Conservation (phyloP, 495 filamentous ascomycete species). For the Penicillium maclennaniae region DNA sequence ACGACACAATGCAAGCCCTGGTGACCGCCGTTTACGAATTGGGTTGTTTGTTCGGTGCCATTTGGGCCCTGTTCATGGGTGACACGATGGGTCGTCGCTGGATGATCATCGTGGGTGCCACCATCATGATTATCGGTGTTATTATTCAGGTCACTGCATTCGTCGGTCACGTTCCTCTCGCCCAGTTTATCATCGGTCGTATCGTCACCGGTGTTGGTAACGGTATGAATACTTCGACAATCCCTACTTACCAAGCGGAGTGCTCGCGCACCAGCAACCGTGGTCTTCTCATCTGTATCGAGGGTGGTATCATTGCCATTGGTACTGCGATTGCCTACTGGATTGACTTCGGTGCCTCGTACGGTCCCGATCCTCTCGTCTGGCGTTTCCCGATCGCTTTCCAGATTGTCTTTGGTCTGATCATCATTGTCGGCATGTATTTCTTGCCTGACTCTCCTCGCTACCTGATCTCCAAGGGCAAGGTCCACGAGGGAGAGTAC, state of each 20-base stretch:
- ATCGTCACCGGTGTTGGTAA: slow-evolving; percentile 73
- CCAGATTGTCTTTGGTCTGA: slow-evolving; percentile 69
- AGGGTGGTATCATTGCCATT: slow-evolving; percentile 75
- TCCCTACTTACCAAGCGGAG: slow-evolving; percentile 78
- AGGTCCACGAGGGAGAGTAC: slow-evolving; percentile 61
- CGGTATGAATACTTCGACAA: slow-evolving; percentile 74
- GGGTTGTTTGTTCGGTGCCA: slow-evolving; percentile 68
- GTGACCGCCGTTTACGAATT: slow-evolving; percentile 84
- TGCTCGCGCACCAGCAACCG: slow-evolving; percentile 72
- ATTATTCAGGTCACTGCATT: slow-evolving; percentile 67
- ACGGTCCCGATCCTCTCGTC: slow-evolving; percentile 57
- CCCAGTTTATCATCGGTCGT: slow-evolving; percentile 74
- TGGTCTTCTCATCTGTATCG: slow-evolving; percentile 79
- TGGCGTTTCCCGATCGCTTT: slow-evolving; percentile 85
- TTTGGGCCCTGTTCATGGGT: slow-evolving; percentile 64
- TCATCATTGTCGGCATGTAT: slow-evolving; percentile 60
- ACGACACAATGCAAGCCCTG: slow-evolving; percentile 69
- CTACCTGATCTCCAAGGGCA: slow-evolving; percentile 66
- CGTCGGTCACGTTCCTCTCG: slow-evolving; percentile 38
- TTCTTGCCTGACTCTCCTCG: slow-evolving; percentile 75
- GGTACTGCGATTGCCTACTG: slow-evolving; percentile 76
- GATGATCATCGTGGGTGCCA: slow-evolving; percentile 57
- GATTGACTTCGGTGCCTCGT: slow-evolving; percentile 78
- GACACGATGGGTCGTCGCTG: slow-evolving; percentile 66
- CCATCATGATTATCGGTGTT: slow-evolving; percentile 77